Evolutionary conservation across 1,284 basidiomycete genomes (phyloP), one percentile per base, ranked within the genome.

Genomic region (Kwoniella shivajii): DNA sequence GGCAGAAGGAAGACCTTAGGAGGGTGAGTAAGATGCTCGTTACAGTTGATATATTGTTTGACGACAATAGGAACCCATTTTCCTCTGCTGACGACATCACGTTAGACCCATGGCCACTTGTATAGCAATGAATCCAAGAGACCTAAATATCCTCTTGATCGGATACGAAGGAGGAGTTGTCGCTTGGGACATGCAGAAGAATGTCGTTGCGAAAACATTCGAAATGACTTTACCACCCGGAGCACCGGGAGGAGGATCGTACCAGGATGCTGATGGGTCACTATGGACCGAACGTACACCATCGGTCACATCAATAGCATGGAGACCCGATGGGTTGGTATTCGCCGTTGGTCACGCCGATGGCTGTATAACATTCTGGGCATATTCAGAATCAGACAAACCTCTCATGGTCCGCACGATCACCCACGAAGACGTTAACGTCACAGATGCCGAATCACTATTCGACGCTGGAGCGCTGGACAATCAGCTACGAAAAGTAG

Each of bases 321-420:
- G 92, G 91, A 39, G 81, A 24, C 80, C 82, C 0, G 82, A 84
- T 56, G 83, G 82, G 1, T 72, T 78, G 9, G 73, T 79, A 16
- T 82, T 82, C 57, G 81, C 75, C 11, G 77, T 77, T 16, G 78
- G 78, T 6, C 85, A 95, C 72, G 82, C 84, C n/a, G 92, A 97
- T 74, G 92, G 92, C 9, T 87, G 85, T 47, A 83, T 97, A 44
- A 85, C 88, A 4, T 91, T 95, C 74, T 95, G 92, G 89, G 86
- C 88, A 1, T 80, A 88, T 4, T 86, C 88, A 42, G 90, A 95
- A 61, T 84, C 88, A 64, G 86, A 89, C 61, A 85, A 86, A 57
- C 92, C 92, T 0, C 78, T 96, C 27, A 81, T 87, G 63, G 89
- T 92, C 7, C 82, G 89, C 42, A 92, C 90, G 0, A 73, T 92